Base-by-base conservation (phyloP, 768 basidiomycete genomes). In the Mycena filopes region DNA sequence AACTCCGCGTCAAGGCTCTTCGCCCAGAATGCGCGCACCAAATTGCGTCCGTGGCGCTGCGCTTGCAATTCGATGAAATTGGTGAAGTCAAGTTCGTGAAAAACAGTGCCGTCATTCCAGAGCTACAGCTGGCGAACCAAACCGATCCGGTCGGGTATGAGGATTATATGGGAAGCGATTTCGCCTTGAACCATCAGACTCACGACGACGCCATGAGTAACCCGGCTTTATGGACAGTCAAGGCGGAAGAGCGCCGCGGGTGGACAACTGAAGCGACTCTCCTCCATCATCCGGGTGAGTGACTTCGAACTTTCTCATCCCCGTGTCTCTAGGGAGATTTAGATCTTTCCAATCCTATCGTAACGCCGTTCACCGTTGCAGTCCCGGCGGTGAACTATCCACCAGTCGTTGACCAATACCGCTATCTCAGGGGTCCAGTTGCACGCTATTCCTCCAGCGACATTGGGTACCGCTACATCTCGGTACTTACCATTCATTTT, bases 21-120 rank as follows among this genome's bases (percentile, higher is more conserved):
- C 33, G 38, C 20, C 23, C 29, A 4, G 25, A 62, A 20, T 67
- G 66, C 46, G 55, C 49, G 12, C 26, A 46, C 50, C 42, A 57
- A 23, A 45, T 67, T 11, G 56, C 38, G 11, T 63, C 66, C 8
- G 66, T 67, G 28, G 21, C 65, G 2, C 55, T 67, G 25, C 65
- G 65, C 43, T 55, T 67, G 4, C 54, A 62, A n/a, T 51, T 68
- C 42, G 56, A 59, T 36, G 61, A 68, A 42, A 63, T 68, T 42
- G 38, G 61, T 31, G 61, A 68, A 33, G 45, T 68, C 10, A 63
- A 63, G 29, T 26, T 48, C 43, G 21, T 68, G n/a, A 51, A 53
- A 15, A 23, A n/a, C 2, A 56, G 60, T n/a, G 55, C 55, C 16
- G 56, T 63, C 29, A 21, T 63, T 29, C 66, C 66, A 12, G 48